Conservation (phyloP, 1,284 basidiomycete genomes). For the Rhodotorula sp. region DNA sequence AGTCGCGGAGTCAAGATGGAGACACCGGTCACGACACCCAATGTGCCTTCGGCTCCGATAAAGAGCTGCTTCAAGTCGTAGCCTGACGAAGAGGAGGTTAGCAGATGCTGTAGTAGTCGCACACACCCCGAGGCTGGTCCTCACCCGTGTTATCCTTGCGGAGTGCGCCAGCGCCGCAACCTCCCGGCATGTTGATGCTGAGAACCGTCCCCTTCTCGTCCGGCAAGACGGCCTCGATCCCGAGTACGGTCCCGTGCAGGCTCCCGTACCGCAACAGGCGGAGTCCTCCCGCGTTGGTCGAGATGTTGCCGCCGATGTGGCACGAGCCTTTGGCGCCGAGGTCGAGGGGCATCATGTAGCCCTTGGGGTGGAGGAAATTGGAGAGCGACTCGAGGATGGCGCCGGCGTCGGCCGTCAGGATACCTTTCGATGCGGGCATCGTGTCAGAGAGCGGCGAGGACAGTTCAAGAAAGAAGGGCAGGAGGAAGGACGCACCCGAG, state of each 20-base stretch:
- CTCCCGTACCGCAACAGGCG: constrained; percentile 92
- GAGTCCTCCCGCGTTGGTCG: constrained; percentile 96
- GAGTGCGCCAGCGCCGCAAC: constrained; percentile 52
- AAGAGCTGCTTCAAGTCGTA: constrained; percentile 99
- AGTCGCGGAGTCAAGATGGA: constrained; percentile 92
- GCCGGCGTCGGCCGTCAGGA: constrained; percentile 71
- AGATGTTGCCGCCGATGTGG: constrained; percentile 96
- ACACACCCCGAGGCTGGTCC: constrained; percentile 26
- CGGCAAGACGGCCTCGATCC: constrained; percentile 94
- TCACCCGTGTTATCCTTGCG: constrained; percentile 97
- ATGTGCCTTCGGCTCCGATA: constrained; percentile 94
- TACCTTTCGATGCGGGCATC: constrained; percentile 49
- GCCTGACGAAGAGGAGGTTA: constrained; percentile 55
- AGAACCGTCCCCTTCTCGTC: constrained; percentile 81
- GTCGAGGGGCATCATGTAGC: constrained; percentile 97
- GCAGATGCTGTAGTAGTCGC: not conserved
- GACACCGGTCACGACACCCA: constrained; percentile 92
- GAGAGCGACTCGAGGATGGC: constrained; percentile 90
- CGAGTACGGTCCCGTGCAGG: constrained; percentile 90
- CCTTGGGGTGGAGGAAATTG: constrained; percentile 78
- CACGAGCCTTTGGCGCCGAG: constrained; percentile 98
- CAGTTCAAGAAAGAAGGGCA: no score
- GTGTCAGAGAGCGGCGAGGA: no score
- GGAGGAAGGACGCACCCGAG: constrained; percentile 60
- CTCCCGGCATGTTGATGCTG: constrained; percentile 60